Percentiles rank a stretch among this genome's conserved stretches.
Evolutionary conservation across 768 basidiomycete species (phyloP).

Genomic region (Mycena belliarum): DNA sequence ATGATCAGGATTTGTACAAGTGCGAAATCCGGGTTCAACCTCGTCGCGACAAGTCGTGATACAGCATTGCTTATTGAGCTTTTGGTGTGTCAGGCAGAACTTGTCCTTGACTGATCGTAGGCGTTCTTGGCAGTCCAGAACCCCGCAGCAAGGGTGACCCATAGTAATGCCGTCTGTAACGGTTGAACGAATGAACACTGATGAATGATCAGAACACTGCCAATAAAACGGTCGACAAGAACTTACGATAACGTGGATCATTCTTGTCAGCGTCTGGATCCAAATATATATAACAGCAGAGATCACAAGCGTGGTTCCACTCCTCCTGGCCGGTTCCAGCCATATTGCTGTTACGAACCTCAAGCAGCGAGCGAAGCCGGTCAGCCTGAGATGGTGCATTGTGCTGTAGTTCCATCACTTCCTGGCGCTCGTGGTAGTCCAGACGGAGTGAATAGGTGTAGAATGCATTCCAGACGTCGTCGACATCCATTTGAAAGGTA

Average conservation of each 20-base stretch:
- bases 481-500: conserved; percentile 14
- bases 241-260: conserved; percentile 10
- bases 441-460: conserved; percentile 24
- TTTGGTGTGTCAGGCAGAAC: not conserved
- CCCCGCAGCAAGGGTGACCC: not conserved
- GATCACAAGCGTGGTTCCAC: conserved; percentile 32
- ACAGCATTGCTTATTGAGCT: not conserved
- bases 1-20: conserved; percentile 8
- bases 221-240: not conserved
- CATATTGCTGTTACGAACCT: conserved; percentile 27
- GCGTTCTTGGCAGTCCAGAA: conserved; percentile 1
- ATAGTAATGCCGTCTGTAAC: conserved; percentile 3
- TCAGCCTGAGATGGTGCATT: conserved; percentile 19
- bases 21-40: not conserved
- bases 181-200: not conserved
- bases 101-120: not conserved
- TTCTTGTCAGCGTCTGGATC: conserved; percentile 8
- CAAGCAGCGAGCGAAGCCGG: conserved; percentile 23
- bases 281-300: conserved; percentile 24
- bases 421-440: conserved; percentile 19
- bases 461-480: conserved; percentile 30
- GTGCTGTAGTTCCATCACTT: conserved; percentile 22
- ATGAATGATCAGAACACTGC: not conserved
- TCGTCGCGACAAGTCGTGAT: not conserved
- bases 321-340: conserved; percentile 30